Base-by-base conservation (phyloP, 805 yeast species). In the Candida awuae region DNA sequence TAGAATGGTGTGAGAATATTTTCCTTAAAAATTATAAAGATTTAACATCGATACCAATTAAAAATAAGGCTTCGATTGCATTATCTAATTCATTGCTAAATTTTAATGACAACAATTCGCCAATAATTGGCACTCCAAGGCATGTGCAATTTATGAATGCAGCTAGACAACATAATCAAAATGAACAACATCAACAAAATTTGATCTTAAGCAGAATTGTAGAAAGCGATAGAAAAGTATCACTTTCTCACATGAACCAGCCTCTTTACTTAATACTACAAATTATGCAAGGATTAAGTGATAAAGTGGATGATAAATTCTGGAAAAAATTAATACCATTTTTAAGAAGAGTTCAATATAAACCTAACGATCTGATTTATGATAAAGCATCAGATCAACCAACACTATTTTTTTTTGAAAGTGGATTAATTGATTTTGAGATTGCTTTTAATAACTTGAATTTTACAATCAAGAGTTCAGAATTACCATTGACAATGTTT, bases 1-100 rank as follows among this genome's bases (percentile, higher is more conserved):
- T 92, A 31, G 97, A 92, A 60, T 90, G 95, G 95, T 86, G 97
- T 65, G 98, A 92, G 58, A 90, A 92, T 61, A 80, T 81, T 50
- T 86, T 88, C 50, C 68, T 92, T 51, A 67, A 73, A 36, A 73
- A 77, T 21, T 80, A 80, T 56, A 76, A 70, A 48, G 63, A 51
- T 13, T 33, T 55, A 13, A 35, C 23, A 2, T 16, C 28, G 4
- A 26, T 29, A 15, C 17, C 23, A 17, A 26, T n/a, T 10, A 29
- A 36, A 18, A 5, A 18, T 19, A 3, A n/a, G n/a, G n/a, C 10
- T 14, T 12, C 17, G 4, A 8, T 12, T 12, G 19, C 3, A n/a
- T n/a, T n/a, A n/a, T n/a, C n/a, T n/a, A n/a, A n/a, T n/a, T n/a
- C n/a, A n/a, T n/a, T n/a, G n/a, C n/a, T n/a, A n/a, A n/a, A n/a